Conservation (phyloP, 768 basidiomycete genomes). For the Neoboletus subvelutipes region DNA sequence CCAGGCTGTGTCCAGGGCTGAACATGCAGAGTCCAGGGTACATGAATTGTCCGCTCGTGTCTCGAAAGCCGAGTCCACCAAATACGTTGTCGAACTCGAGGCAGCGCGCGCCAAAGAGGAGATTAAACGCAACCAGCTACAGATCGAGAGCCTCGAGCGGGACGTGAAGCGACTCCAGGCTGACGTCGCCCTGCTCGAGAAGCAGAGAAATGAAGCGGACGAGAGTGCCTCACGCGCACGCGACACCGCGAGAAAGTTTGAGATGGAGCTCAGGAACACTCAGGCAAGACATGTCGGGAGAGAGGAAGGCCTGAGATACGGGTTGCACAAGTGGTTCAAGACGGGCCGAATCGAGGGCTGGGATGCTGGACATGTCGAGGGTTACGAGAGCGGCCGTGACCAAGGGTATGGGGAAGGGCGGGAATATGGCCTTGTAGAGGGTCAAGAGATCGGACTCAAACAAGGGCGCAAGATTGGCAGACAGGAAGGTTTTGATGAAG, state of each 20-base stretch:
- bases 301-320: conserved; percentile 42
- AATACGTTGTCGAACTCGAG: conserved; percentile 39
- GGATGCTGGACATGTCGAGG: conserved; percentile 46
- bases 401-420: conserved; percentile 45
- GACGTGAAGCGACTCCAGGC: conserved; percentile 40
- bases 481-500: conserved; percentile 35
- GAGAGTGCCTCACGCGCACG: conserved; percentile 43
- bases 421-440: conserved; percentile 38
- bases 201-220: conserved; percentile 41
- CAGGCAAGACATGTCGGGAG: conserved; percentile 43
- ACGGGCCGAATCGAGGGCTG: conserved; percentile 46
- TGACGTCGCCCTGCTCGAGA: conserved; percentile 35
- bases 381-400: conserved; percentile 43
- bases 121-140: conserved; percentile 44
- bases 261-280: conserved; percentile 44
- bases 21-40: conserved; percentile 49
- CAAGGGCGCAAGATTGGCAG: conserved; percentile 34
- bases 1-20: conserved; percentile 49
- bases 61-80: conserved; percentile 42
- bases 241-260: conserved; percentile 43
- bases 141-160: conserved; percentile 46
- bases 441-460: conserved; percentile 34
- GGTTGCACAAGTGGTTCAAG: conserved; percentile 45
- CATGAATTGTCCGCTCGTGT: conserved; percentile 41
- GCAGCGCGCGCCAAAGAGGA: conserved; percentile 45